A percentile compares a stretch with the other conserved stretches of the same genome.
Conservation (phyloP, 257 asterid genomes). For the Ophiorrhiza pumila region DNA sequence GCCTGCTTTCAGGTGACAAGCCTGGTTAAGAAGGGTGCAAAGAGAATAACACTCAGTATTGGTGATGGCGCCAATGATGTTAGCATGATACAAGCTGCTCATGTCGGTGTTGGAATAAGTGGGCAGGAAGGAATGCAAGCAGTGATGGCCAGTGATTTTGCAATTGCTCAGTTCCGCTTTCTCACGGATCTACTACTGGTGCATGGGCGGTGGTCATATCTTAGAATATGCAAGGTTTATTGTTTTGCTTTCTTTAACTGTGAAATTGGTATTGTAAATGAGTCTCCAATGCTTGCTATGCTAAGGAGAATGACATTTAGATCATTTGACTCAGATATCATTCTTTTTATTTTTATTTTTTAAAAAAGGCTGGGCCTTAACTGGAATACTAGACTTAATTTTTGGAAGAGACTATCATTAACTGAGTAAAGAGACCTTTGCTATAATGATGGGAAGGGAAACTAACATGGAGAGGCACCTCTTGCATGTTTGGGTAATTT, state of each 20-base stretch:
- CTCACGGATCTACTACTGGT: conserved; percentile 93
- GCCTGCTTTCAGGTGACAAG: conserved; percentile 81
- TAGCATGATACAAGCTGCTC: conserved; percentile 99
- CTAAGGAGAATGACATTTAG: neutral
- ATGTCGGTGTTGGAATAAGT: conserved; percentile 99
- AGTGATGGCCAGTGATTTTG: conserved; percentile 99
- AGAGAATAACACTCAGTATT: conserved; percentile 89
- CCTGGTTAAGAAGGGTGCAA: conserved; percentile 93
- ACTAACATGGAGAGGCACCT: neutral
- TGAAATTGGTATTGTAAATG: neutral
- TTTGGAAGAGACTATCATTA: neutral
- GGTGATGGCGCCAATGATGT: conserved; percentile 99
- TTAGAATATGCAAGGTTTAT: conserved; percentile 94
- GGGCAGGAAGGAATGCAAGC: conserved; percentile 99
- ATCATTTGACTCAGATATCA: neutral
- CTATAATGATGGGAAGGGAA: neutral
- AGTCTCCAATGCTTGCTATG: neutral
- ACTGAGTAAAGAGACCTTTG: neutral
- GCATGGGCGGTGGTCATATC: conserved; percentile 99
- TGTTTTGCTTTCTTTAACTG: conserved; percentile 8
- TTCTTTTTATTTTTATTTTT: no score
- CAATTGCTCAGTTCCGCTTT: conserved; percentile 97
- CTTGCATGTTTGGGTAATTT: neutral
- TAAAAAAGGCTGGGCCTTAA: neutral
- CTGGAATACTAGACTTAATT: neutral